Conservation (phyloP, 805 yeast species). For the Debaryomyces hansenii region DNA sequence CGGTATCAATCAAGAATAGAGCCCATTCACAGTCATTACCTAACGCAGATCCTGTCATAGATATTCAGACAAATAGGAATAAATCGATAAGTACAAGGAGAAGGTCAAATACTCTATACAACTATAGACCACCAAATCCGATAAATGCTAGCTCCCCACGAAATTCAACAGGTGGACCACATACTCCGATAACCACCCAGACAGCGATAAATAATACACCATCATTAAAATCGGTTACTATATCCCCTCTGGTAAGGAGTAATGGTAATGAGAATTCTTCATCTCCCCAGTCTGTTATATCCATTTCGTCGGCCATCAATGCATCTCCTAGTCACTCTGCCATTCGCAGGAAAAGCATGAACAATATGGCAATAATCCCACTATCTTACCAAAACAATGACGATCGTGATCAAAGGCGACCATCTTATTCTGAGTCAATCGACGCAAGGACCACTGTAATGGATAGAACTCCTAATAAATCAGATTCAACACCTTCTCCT, state of each 20-base stretch:
- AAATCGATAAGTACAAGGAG: constrained; percentile 11
- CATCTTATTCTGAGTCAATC: background rate
- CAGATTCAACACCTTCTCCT: background rate
- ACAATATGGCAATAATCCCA: constrained; percentile 1
- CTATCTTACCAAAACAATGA: background rate
- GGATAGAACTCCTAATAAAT: background rate
- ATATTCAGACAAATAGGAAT: background rate
- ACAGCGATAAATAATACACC: constrained; percentile 25
- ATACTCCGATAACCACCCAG: constrained; percentile 14
- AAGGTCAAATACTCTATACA: constrained; percentile 23
- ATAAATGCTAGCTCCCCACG: constrained; percentile 7
- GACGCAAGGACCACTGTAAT: background rate
- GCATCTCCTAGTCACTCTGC: constrained; percentile 4
- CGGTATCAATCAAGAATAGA: constrained; percentile 12
- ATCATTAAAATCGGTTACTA: constrained; percentile 39
- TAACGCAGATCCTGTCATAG: constrained; percentile 6
- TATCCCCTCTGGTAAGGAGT: constrained; percentile 33
- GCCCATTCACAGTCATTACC: constrained; percentile 37
- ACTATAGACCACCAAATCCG: constrained; percentile 14
- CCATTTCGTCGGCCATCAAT: constrained; percentile 9
- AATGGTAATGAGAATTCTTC: constrained; percentile 9
- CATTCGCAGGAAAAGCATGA: constrained; percentile 1
- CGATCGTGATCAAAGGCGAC: background rate
- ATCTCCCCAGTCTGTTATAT: constrained; percentile 18
- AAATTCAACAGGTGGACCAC: constrained; percentile 10